Conservation (phyloP, 257 asterid species). For the Avicennia marina region DNA sequence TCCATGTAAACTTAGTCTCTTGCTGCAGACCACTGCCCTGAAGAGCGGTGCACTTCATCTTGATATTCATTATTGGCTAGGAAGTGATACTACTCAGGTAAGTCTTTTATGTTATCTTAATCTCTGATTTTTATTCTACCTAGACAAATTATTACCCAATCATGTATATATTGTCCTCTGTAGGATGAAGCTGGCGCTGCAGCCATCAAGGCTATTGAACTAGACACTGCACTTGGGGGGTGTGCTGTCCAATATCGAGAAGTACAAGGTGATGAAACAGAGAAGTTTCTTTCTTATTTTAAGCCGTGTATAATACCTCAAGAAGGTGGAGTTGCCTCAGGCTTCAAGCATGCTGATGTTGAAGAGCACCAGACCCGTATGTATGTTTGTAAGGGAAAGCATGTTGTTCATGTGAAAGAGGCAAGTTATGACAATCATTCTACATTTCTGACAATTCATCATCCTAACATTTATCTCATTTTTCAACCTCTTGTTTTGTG, state of each 20-base stretch:
- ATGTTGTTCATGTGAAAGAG: constrained; percentile 73
- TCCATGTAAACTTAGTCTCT: constrained; percentile 15
- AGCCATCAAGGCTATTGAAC: constrained; percentile 72
- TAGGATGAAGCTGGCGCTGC: constrained; percentile 66
- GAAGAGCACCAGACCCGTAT: constrained; percentile 52
- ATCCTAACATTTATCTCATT: background rate
- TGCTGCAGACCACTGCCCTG: constrained; percentile 51
- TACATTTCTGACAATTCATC: background rate
- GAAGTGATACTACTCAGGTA: constrained; percentile 32
- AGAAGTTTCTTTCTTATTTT: constrained; percentile 78
- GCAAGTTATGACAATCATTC: constrained; percentile 31
- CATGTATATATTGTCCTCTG: constrained; percentile 3
- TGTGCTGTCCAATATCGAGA: constrained; percentile 84
- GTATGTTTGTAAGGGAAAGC: constrained; percentile 82
- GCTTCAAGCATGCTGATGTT: constrained; percentile 49
- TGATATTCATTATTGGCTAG: constrained; percentile 82
- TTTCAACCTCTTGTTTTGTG: constrained; percentile 10
- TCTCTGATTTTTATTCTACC: background rate
- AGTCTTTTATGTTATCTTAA: background rate
- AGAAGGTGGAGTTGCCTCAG: constrained; percentile 63
- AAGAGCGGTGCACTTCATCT: constrained; percentile 55
- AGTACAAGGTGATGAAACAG: constrained; percentile 83
- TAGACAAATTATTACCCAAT: background rate
- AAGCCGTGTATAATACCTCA: constrained; percentile 87
- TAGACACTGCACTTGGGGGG: constrained; percentile 79